These are phyloP conservation scores for Auricularia heimuer DNA, from an alignment of 768 basidiomycete genomes.

Conservation along the genomic window DNA sequence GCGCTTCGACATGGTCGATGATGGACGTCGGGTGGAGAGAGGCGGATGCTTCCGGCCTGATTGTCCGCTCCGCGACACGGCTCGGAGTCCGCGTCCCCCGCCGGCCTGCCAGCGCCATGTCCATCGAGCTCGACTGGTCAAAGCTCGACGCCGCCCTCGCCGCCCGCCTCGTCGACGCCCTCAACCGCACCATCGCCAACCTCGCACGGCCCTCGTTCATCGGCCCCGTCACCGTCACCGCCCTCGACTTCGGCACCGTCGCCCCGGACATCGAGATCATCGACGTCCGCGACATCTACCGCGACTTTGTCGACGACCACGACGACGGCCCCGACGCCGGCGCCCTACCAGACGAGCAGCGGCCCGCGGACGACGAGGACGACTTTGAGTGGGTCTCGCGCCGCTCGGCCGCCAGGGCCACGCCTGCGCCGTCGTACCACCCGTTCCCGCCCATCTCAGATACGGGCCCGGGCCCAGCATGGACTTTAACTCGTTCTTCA, in stretches of 20 bases:
- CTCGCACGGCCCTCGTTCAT: conserved; percentile 85
- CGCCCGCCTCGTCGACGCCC: conserved; percentile 52
- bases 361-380: conserved; percentile 48
- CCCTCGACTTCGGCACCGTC: conserved; percentile 77
- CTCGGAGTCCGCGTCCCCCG: neutral
- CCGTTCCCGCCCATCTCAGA: conserved; percentile 60
- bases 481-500: conserved; percentile 39
- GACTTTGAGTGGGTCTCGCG: conserved; percentile 78
- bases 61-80: neutral
- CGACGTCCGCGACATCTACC: conserved; percentile 88
- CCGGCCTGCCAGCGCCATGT: conserved; percentile 41
- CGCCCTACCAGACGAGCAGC: conserved; percentile 33
- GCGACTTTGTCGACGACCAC: conserved; percentile 86
- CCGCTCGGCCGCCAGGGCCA: conserved; percentile 44
- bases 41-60: neutral
- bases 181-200: conserved; percentile 68
- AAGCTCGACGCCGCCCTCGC: conserved; percentile 69
- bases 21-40: neutral
- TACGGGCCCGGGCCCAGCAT: conserved; percentile 48
- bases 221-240: conserved; percentile 79
- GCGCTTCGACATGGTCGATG: neutral
- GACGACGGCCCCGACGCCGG: conserved; percentile 37
- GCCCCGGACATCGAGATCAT: conserved; percentile 82
- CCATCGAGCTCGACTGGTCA: conserved; percentile 91
- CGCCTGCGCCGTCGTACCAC: conserved; percentile 30